A percentile compares a stretch with the other conserved stretches of the same genome.
These are phyloP conservation scores for Nemania diffusa DNA, from an alignment of 2,329 filamentous ascomycete genomes.

Conservation along the genomic window DNA sequence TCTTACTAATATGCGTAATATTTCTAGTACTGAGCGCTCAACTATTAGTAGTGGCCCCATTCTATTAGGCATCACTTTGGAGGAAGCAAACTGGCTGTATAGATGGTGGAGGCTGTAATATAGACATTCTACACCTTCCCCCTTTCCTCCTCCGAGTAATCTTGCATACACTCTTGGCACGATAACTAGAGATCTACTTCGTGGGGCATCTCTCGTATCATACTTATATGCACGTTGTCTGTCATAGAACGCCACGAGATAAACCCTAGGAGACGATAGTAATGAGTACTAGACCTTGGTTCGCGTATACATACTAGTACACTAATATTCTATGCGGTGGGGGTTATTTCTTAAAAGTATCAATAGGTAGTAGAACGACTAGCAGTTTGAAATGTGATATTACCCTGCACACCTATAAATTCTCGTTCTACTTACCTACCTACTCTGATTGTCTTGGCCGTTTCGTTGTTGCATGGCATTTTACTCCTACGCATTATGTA, in stretches of 20 bases:
- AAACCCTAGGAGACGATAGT: not conserved
- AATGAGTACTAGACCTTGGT: not conserved
- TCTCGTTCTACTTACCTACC: not conserved
- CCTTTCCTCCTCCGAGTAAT: not conserved
- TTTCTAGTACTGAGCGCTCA: not conserved
- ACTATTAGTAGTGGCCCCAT: not conserved
- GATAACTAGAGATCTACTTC: not conserved
- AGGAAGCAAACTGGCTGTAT: not conserved
- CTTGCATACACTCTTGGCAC: not conserved
- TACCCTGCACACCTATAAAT: not conserved
- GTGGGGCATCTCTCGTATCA: not conserved
- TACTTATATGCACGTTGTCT: slow-evolving; percentile 3
- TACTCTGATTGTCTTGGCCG: not conserved
- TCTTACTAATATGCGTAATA: not conserved
- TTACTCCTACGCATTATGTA: not conserved
- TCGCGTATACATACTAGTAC: not conserved
- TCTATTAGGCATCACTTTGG: not conserved
- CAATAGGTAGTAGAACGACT: not conserved
- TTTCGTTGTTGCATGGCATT: not conserved
- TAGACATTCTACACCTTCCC: not conserved
- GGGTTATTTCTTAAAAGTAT: not conserved
- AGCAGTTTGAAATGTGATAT: not conserved
- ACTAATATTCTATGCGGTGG: not conserved
- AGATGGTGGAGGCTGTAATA: not conserved
- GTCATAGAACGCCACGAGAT: not conserved